Conservation (phyloP, 78 protist genomes). For the Polysphondylium violaceum region DNA sequence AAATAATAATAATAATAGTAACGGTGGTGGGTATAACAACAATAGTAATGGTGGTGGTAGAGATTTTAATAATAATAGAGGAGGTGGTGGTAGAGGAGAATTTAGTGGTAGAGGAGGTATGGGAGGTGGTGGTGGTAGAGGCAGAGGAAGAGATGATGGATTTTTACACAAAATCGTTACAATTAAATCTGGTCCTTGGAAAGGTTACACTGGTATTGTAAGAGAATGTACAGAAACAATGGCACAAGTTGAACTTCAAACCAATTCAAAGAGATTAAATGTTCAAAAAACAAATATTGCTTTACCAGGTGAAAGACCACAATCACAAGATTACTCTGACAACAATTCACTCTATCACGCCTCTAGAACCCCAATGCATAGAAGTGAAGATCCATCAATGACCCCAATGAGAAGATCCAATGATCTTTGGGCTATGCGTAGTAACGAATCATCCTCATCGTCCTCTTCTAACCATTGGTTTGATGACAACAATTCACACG, state of each 20-base stretch:
- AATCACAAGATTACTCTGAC: conserved; percentile 5
- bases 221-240: conserved; percentile 79
- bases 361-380: conserved; percentile 45
- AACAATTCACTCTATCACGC: conserved; percentile 2
- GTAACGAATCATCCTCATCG: background rate
- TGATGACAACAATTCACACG: conserved; percentile 14
- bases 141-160: conserved; percentile 66
- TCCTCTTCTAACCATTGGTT: background rate
- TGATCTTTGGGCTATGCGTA: conserved; percentile 53
- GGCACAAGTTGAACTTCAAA: conserved; percentile 82
- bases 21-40: background rate
- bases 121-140: conserved; percentile 32
- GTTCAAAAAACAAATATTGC: conserved; percentile 23
- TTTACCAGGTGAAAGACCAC: conserved; percentile 15
- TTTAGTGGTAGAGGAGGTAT: conserved; percentile 36
- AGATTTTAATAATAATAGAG: conserved; percentile 7
- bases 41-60: conserved; percentile 2
- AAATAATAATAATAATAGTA: background rate
- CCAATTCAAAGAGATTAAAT: conserved; percentile 51
- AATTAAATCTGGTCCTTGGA: conserved; percentile 70
- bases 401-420: conserved; percentile 36
- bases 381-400: conserved; percentile 55
- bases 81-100: conserved; percentile 30
- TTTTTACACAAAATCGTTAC: conserved; percentile 76
- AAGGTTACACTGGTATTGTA: conserved; percentile 81